Evolutionary conservation across 2,329 filamentous ascomycete genomes (phyloP), one percentile per base, ranked within the genome.

Genomic region (Trichoderma aggressivum): DNA sequence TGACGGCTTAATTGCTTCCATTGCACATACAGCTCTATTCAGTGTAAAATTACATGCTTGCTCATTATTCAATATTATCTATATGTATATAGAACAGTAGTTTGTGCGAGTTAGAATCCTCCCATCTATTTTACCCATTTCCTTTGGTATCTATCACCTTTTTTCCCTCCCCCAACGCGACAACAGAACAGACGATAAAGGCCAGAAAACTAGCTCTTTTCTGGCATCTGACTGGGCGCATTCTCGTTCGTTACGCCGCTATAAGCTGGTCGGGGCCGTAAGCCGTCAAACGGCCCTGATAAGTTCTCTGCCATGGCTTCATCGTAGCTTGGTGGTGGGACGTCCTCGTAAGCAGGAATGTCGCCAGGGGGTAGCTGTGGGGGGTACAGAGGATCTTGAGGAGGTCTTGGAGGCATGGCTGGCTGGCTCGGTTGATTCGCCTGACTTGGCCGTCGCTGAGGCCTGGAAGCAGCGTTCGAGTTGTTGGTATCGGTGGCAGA

Each of bases 261-360:
- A 78, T 92, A 94, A 16, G 89, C 89, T 32, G 91, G 89, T 76
- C 94, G 85, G 30, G 91, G 78, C 53, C 80, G 78, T 73, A 76
- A 74, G 83, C 72, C 92, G 78, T 93, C 88, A 70, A 94, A 88
- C 1, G 93, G 92, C 43, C 88, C 91, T 0, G 84, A 81, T 73
- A 96, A 82, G 71, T 90, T 88, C 74, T 93, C 91, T 7, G 94
- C 94, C 82, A 98, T 91, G 14, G 94, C 94, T 81, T 98, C 94
- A 81, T 97, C 94, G 78, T 98, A 98, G 77, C 93, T 97, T 8
- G 94, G 94, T 21, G 95, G 94, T n/a, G 94, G 94, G n/a, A 94
- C 93, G 70, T 96, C 94, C 36, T 93, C 91, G 74, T 88, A 85
- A 0, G 79, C 78, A 21, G 83, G 80, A 1, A 79, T 84, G 43